A percentile compares a stretch with the other conserved stretches of the same genome.
These are phyloP conservation scores for Babesia bigemina DNA, from an alignment of 169 alveolate species.

Conservation along the genomic window DNA sequence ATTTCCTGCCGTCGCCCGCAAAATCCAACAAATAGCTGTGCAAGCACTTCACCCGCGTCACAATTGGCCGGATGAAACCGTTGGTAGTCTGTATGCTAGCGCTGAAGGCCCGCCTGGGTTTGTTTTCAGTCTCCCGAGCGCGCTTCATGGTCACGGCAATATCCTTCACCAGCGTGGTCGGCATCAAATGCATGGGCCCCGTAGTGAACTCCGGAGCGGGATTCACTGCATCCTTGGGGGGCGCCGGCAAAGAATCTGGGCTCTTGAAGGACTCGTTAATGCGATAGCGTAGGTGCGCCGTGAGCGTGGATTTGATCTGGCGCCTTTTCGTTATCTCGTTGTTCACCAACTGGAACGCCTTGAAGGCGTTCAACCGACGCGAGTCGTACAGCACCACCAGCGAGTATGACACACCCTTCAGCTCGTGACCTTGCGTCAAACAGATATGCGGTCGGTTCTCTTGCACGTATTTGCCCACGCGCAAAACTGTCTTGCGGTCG, in stretches of 20 bases:
- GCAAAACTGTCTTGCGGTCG: constrained; percentile 56
- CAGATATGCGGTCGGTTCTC: background rate
- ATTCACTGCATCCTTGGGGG: too few species aligned
- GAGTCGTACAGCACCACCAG: constrained; percentile 46
- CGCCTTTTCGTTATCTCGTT: constrained; percentile 28
- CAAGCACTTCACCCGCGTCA: constrained; percentile 55
- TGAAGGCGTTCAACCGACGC: constrained; percentile 18
- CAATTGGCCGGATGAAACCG: constrained; percentile 57
- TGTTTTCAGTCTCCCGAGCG: background rate
- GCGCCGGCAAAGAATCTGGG: constrained; percentile 26
- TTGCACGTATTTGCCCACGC: constrained; percentile 21
- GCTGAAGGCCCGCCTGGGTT: constrained; percentile 5
- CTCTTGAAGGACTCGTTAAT: constrained; percentile 48
- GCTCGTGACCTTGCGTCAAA: constrained; percentile 7
- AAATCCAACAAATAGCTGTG: constrained; percentile 33
- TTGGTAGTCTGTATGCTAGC: constrained; percentile 21
- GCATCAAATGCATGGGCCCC: constrained; percentile 2
- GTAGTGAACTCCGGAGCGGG: background rate
- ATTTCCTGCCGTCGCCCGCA: background rate
- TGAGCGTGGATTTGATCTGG: constrained; percentile 8
- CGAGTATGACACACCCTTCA: constrained; percentile 32
- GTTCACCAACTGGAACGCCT: constrained; percentile 41
- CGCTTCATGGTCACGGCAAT: constrained; percentile 44
- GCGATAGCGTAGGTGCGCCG: constrained; percentile 5
- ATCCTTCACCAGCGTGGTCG: constrained; percentile 41